Base-by-base conservation (phyloP, 306 rosid species). In the Dryas drummondii region DNA sequence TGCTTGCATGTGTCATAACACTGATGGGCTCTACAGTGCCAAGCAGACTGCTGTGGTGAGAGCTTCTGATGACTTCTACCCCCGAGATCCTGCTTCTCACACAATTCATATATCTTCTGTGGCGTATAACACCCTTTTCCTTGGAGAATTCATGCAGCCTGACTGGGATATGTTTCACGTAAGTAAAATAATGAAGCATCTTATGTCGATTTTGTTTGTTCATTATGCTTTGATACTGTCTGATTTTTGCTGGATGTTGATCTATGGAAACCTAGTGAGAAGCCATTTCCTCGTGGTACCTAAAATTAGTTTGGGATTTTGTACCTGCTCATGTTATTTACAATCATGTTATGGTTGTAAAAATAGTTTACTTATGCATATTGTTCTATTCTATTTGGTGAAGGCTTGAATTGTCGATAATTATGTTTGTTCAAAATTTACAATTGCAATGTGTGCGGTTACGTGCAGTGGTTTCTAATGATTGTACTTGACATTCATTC, bases 131-230 rank as follows among this genome's bases (percentile, higher is more conserved):
- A 86, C 97, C 4, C 88, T 96, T 55, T 96, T 96, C 85, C 98
- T 96, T 14, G 98, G 99, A 57, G 99, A 96, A 78, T 90, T 96
- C 73, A 90, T 96, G 99, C 98, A 92, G 54, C 96, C 99, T 50
- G 99, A 96, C 62, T 96, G 99, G 98, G 99, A 96, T 74, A 96
- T 96, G 99, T 96, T 96, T 87, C 99, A 92, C 57, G 97, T 94
- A 79, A 88, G 97, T 86, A 15, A 32, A 73, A 71, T 9, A 22
- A 41, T 56, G 8, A 45, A 68, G 32, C 41, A 41, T 22, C 47
- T 46, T 53, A 32, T 6, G 64, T 46, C 27, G 60, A 10, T 52
- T 51, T 42, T 19, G 16, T 14, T 41, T 10, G 9, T 11, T 56
- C 66, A 40, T 53, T 40, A 22, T 54, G 63, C 52, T 42, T 9